phyloP scores from a whole-genome alignment of 1,284 basidiomycete genomes.

The Caloboletus inedulis region DNA sequence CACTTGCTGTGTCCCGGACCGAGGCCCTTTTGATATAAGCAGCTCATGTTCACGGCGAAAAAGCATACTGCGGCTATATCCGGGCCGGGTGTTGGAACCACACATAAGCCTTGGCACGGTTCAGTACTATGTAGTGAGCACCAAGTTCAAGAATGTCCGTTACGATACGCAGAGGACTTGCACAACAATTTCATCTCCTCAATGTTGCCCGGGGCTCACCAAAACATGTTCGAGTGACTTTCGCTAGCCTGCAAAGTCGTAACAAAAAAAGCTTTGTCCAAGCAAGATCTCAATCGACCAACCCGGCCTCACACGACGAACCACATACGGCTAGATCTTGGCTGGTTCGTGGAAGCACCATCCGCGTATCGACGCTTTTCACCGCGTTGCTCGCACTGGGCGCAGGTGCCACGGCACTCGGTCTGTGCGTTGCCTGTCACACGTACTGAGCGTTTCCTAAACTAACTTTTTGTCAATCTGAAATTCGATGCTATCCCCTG shows the following conservation, averaged over 20 bases:
- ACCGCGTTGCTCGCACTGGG: constrained; percentile 48
- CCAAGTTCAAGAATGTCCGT: constrained; percentile 6
- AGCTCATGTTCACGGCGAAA: background rate
- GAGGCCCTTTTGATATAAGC: too few species aligned
- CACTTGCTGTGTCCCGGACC: background rate
- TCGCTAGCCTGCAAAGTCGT: background rate
- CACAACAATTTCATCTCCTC: background rate
- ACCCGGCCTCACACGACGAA: constrained; percentile 2
- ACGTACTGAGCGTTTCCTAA: background rate
- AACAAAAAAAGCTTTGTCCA: background rate
- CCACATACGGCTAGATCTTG: constrained; percentile 2
- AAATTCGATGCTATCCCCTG: background rate
- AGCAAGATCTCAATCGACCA: constrained; percentile 10
- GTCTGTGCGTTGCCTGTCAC: constrained; percentile 44
- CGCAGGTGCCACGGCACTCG: constrained; percentile 48
- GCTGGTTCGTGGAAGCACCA: constrained; percentile 15
- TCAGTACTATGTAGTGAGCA: background rate
- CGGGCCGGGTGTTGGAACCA: background rate
- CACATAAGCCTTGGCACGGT: too few species aligned
- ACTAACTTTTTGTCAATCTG: constrained; percentile 10
- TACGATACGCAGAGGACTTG: constrained; percentile 1
- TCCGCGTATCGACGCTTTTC: constrained; percentile 45
- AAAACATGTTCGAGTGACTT: background rate
- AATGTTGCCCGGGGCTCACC: background rate
- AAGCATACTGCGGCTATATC: background rate